Conservation (phyloP, 139 green algal genomes). For the Chlamydomonas eustigma region DNA sequence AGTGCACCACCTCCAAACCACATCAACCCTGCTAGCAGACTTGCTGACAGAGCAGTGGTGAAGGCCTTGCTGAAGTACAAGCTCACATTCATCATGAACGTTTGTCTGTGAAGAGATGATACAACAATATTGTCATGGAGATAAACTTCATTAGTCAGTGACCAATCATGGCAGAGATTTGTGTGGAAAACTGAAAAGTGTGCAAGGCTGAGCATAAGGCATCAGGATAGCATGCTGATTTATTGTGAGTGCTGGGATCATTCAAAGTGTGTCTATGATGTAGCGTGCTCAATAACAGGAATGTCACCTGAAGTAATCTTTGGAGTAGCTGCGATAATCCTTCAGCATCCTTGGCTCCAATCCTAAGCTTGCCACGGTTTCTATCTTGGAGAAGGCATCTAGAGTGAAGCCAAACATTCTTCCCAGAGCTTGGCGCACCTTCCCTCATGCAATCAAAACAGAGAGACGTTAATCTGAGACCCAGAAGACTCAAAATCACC, state of each 20-base stretch:
- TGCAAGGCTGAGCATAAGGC: too few species aligned
- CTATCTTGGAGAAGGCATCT: conserved; percentile 25
- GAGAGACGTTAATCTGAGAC: too few species aligned
- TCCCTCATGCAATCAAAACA: too few species aligned
- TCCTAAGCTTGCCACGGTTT: conserved; percentile 22
- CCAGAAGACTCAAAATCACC: too few species aligned
- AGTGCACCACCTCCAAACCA: conserved; percentile 26
- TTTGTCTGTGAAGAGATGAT: background rate
- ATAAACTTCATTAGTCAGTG: too few species aligned
- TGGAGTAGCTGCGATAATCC: conserved; percentile 21
- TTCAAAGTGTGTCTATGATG: background rate
- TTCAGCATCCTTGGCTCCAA: conserved; percentile 14
- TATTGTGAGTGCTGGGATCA: background rate
- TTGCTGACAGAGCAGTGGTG: conserved; percentile 16
- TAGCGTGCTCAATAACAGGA: background rate
- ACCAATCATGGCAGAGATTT: too few species aligned
- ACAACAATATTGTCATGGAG: too few species aligned
- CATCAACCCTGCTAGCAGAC: conserved; percentile 19
- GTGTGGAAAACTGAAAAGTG: too few species aligned
- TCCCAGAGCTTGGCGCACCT: conserved; percentile 21
- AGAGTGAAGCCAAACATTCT: conserved; percentile 39
- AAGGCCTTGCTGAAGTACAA: conserved; percentile 18
- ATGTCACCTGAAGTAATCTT: conserved; percentile 26
- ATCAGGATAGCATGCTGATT: too few species aligned
- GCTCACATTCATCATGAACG: conserved; percentile 18